Evolutionary conservation across 2,329 filamentous ascomycete genomes (phyloP), one percentile per base, ranked within the genome.

Genomic region (Ascochyta fabae): DNA sequence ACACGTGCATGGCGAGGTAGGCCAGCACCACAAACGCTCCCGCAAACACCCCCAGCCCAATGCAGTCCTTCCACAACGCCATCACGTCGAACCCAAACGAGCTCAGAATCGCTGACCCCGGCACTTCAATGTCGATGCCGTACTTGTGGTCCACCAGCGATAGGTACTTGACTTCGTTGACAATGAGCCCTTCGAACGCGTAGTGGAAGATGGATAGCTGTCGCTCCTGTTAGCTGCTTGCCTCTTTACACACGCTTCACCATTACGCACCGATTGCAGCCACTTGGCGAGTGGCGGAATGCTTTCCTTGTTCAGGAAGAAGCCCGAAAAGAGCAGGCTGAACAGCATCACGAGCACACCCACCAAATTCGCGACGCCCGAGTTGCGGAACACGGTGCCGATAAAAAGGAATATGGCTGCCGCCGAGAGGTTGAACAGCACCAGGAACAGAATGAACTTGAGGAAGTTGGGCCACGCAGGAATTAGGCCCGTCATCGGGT

Each of bases 291-390:
- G 86, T 45, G 85, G 82, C 1, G 95, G 95, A 48, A 97, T 97
- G 27, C 91, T 92, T 74, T 97, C 88, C 73, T 96, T 92, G 75
- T 99, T 99, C 58, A 99, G 85, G 53, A 99, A 82, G 56, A 99
- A 87, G 53, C 95, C 95, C 0, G 93, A 94, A 75, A 99, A 98
- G 9, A 99, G 84, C 58, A 99, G 80, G 72, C 91, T 96, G 82
- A 99, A 99, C 8, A 99, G 83, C 95, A 99, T 99, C 46, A 98
- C 92, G 67, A 99, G 79, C 66, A 93, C 96, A 49, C 94, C 95
- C 56, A 99, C 90, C 60, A 99, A 77, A 75, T 96, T 98, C 46
- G 95, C 95, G 2, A 99, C 92, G 34, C 92, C 90, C 29, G 86
- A 86, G 69, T 99, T 95, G 69, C 90, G 91, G 83, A 96, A 96